Base-by-base conservation (phyloP, 1,139 yeast genomes). In the Debaryomyces sp. region DNA sequence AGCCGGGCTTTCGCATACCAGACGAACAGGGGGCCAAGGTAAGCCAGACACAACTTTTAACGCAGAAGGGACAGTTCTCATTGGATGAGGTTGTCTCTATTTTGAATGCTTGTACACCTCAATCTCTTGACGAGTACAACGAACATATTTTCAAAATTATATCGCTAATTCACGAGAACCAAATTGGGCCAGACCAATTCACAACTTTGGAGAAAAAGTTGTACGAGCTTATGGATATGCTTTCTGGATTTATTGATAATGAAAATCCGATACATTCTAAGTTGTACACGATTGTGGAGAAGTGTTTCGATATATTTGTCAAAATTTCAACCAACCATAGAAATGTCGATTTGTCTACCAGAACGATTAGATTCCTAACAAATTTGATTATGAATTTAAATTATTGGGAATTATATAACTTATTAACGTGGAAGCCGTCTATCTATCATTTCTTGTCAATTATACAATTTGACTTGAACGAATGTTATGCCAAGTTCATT, bases 361-460 rank as follows among this genome's bases (percentile, higher is more conserved):
- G 54, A 40, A 60, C 75, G 3, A 73, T 75, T 23, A 59, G 79
- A 33, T 75, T 74, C 50, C 61, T 76, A 48, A 74, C 80, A 7
- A 61, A 62, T 8, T 62, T 75, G 2, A 57, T 75, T 21, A 72
- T 74, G 78, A 58, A 59, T 42, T 58, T 75, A 44, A 76, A 74
- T 53, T 76, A 76, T 57, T 76, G 81, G 81, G 80, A 76, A 52
- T 54, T 75, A 21, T 75, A 74, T 55, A 75, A 74, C 49, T 60
- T 76, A 32, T 63, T 76, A 23, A 61, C 61, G 15, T 73, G 78
- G 77, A 74, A 74, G 50, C 80, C 81, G 1, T 69, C 76, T 8
- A 69, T 76, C 15, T 75, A 71, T 54, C 78, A 72, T 50, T 76
- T 76, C 48, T 58, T 76, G 37, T 56, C 59, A 6, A 58, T 76